Evolutionary conservation across 495 filamentous ascomycete genomes (phyloP), one percentile per base, ranked within the genome.

Genomic region (Neohortaea acidophila): DNA sequence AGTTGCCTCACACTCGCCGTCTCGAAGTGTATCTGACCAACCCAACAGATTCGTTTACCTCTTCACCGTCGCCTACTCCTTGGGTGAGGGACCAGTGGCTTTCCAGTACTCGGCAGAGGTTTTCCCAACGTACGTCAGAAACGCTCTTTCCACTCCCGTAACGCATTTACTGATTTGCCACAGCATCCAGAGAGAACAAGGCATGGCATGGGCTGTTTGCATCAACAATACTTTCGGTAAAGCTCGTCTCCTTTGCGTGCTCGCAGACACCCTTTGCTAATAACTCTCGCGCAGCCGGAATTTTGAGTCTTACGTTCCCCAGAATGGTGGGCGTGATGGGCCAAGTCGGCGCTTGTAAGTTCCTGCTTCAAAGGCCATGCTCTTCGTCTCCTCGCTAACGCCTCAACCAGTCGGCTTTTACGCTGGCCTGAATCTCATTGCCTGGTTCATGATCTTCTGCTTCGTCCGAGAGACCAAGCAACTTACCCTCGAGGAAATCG

Each of bases 401-500:
- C 57, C 49, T 63, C 60, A n/a, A 19, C 52, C 52, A 9, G 71
- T 78, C 28, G 60, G 61, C 28, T 73, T 75, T 49, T 79, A 77
- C 45, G 78, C 76, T 25, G 73, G 57, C 9, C 65, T 82, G 40
- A 85, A 85, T 47, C 53, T 81, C 11, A 59, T 72, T 20, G 81
- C 77, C 8, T 64, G 83, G 14, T 46, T 74, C 20, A 65, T 80
- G 60, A 79, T 84, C 45, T 79, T 83, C 56, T 61, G 84, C 35
- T 82, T 68, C 59, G 65, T 87, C 4, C 79, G 77, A 8, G 81
- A 85, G 58, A 84, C 81, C 0, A 85, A 84, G 56, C 79, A 81
- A 52, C 67, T 71, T 21, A 82, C 79, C 3, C 69, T 86, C 8
- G 75, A 79, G 45, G 75, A 79, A 33, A 39, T 59, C 11, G 57